These are phyloP conservation scores for Pichia kudriavzevii DNA, from an alignment of 1,139 yeast species.

Conservation along the genomic window DNA sequence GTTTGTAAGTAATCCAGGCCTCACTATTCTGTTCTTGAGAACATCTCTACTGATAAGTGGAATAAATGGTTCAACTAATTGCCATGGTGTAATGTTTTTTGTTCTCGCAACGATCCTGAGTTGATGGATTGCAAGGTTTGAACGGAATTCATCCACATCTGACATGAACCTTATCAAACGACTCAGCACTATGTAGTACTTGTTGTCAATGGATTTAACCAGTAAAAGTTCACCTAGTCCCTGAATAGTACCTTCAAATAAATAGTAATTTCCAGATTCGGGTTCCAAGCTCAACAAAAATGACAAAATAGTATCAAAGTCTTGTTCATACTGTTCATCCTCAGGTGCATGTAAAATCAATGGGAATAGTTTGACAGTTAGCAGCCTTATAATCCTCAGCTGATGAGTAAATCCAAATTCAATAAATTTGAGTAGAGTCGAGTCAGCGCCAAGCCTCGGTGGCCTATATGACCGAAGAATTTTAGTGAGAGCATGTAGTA, in stretches of 20 bases:
- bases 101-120: conserved; percentile 39
- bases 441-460: conserved; percentile 25
- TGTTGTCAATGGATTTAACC: conserved; percentile 48
- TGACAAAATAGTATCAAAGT: conserved; percentile 34
- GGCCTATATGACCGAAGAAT: conserved; percentile 44
- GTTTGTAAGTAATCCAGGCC: conserved; percentile 48
- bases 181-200: conserved; percentile 52
- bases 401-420: conserved; percentile 26
- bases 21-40: conserved; percentile 37
- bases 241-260: conserved; percentile 57
- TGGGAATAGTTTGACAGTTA: conserved; percentile 42
- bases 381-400: conserved; percentile 46
- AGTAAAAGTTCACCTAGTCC: conserved; percentile 57
- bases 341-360: conserved; percentile 34
- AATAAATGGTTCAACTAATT: conserved; percentile 69
- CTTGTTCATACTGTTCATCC: conserved; percentile 29
- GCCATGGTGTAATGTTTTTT: conserved; percentile 49
- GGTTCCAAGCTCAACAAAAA: conserved; percentile 34
- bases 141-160: conserved; percentile 51
- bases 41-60: conserved; percentile 67
- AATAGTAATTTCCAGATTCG: conserved; percentile 26
- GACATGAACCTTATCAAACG: conserved; percentile 55
- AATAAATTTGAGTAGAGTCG: conserved; percentile 25
- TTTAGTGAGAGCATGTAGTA: conserved; percentile 39
- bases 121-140: conserved; percentile 56